Evolutionary conservation across 805 yeast species (phyloP).

Genomic region (Kluyveromyces aestuarii): DNA sequence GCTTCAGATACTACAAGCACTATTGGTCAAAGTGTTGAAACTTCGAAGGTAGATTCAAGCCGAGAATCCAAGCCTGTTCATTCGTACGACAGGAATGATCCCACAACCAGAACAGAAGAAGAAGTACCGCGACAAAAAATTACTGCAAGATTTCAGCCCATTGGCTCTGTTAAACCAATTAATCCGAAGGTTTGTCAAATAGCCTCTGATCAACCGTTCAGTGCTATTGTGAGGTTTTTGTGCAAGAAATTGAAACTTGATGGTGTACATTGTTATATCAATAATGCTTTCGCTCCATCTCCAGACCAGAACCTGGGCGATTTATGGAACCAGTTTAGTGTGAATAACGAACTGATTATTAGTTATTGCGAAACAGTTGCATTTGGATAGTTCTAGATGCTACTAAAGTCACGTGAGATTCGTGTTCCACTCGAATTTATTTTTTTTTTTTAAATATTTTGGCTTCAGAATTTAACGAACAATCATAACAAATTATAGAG

Average conservation of each 20-base stretch:
- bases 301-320: slow-evolving; percentile 28
- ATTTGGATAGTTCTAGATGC: slow-evolving; percentile 17
- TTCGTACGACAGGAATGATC: neutral
- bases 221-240: slow-evolving; percentile 17
- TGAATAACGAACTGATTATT: slow-evolving; percentile 25
- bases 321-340: slow-evolving; percentile 25
- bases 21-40: neutral
- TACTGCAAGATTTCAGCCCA: slow-evolving; percentile 24
- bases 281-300: slow-evolving; percentile 30
- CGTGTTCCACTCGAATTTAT: too few relatives aligned
- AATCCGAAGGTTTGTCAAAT: slow-evolving; percentile 22
- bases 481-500: too few relatives aligned
- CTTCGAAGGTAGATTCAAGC: neutral
- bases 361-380: slow-evolving; percentile 29
- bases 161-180: slow-evolving; percentile 22
- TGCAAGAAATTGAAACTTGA: slow-evolving; percentile 14
- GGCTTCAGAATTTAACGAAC: too few relatives aligned
- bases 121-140: slow-evolving; percentile 3
- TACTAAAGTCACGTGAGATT: too few relatives aligned
- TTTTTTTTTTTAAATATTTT: too few relatives aligned
- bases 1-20: neutral
- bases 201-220: slow-evolving; percentile 21
- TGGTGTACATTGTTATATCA: slow-evolving; percentile 25
- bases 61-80: neutral
- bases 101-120: neutral